These are phyloP conservation scores for Stevia rebaudiana DNA, from an alignment of 140 eudicot species.

Conservation along the genomic window DNA sequence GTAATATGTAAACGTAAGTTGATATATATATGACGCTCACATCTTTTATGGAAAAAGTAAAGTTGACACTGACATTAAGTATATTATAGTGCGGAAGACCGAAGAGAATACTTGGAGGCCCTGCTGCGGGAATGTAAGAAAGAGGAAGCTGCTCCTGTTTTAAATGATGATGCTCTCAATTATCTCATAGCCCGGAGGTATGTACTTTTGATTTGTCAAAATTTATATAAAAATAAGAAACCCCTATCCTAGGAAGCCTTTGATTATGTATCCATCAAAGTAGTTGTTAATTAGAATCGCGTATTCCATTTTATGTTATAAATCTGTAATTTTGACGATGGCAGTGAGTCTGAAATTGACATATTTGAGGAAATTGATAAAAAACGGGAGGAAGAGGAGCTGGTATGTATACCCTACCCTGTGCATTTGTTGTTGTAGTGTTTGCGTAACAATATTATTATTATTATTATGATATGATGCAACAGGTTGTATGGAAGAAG, in stretches of 20 bases:
- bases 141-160: conserved; percentile 97
- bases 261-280: neutral
- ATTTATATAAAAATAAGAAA: too few species aligned
- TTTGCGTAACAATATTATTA: conserved; percentile 2
- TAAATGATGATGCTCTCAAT: conserved; percentile 83
- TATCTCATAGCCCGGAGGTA: conserved; percentile 95
- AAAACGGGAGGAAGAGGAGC: conserved; percentile 76
- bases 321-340: conserved; percentile 14
- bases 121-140: conserved; percentile 91
- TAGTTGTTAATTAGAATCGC: neutral
- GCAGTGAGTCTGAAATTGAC: conserved; percentile 88
- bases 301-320: conserved; percentile 2
- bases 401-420: conserved; percentile 47
- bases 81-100: conserved; percentile 85
- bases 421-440: neutral
- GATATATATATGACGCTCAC: neutral
- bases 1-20: neutral
- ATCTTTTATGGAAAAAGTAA: conserved; percentile 1
- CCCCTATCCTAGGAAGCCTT: too few species aligned
- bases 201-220: neutral
- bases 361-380: conserved; percentile 84
- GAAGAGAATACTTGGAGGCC: conserved; percentile 97
- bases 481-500: conserved; percentile 72
- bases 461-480: neutral
- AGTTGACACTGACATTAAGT: conserved; percentile 8